Base-by-base conservation (phyloP, 805 yeast species). In the Saccharomycopsis vini region DNA sequence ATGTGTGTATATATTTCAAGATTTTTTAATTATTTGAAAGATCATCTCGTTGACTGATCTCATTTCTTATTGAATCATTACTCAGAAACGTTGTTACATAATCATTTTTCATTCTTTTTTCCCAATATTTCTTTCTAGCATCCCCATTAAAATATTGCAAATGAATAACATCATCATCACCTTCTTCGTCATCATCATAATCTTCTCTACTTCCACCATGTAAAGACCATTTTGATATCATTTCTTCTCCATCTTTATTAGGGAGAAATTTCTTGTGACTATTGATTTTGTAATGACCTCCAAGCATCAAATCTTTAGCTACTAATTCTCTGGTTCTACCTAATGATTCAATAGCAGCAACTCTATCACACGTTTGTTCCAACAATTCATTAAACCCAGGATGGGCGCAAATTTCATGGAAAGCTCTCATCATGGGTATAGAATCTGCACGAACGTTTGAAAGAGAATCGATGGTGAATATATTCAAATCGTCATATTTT, bases 341-440 rank as follows among this genome's bases (percentile, higher is more conserved):
- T 44, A 85, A 64, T 0, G 86, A 72, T 61, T 85, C 95, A 40
- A 85, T 85, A 21, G 78, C 90, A 3, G 74, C 70, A 2, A 85
- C 83, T 40, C 95, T 64, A 42, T 78, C 75, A 7, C 75, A 61
- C 0, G 90, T 79, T 40, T 80, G 83, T 15, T 72, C 70, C 23
- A 85, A 61, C 19, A 84, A 62, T 45, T 77, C 72, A 36, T 81
- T 79, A 51, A 85, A 85, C 6, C 81, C 83, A 1, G 85, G 82
- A 60, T 75, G 78, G 2, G 74, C 63, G 2, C 80, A 79, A 41
- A 85, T 81, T 56, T 85, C 94, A 47, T 82, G 75, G 57, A 85
- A 85, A 4, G 90, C 94, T 52, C 89, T 71, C 94, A 85, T 82
- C 94, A 85, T 84, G 1, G 90, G 89, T 2, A 82, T 81, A 6